Evolutionary conservation across 108 stramenopile species (phyloP), one percentile per base, ranked within the genome.

Genomic region (Conticribra guillardii): DNA sequence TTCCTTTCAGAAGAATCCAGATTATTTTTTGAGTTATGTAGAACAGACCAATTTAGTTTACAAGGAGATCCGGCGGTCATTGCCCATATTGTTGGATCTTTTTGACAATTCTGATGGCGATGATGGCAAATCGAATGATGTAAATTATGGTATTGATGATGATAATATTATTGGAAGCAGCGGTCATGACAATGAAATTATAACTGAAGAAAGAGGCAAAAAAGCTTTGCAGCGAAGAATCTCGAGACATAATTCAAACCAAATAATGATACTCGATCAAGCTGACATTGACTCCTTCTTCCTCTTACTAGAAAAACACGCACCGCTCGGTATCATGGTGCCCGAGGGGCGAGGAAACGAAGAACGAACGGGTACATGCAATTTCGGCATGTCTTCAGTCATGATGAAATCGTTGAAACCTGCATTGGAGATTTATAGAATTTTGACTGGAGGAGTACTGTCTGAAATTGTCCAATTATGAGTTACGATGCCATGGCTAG

Each of bases 351-450:
- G 50, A 14, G 21, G 51, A 23, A 65, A 65, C 19, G 26, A 53
- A 30, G 64, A 65, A 31, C 7, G 28, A 5, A 52, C 50, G 1
- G 11, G 52, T 1, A 31, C 23, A 15, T 65, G 64, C 46, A 52
- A 31, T 28, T 65, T 65, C 22, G 64, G 64, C 17, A 53, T 65
- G 64, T 26, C 64, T 19, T 65, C 64, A 7, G 17, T 19, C 28
- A 65, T 65, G 64, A 51, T 65, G 64, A 65, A 53, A 28, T 24
- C 27, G 5, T 53, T 65, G 51, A 14, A 17, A n/a, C 64, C 49
- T 28, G 47, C 64, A 51, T 21, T 50, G 21, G 50, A 33, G 2
- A 28, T 65, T 4, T 65, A 65, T 31, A 24, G 33, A 4, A 52
- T 4, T 52, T 31, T 65, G 26, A 57, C 56, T 14, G 24, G 52